Base-by-base conservation (phyloP, 106 monocot species). In the Platanthera zijinensis region DNA sequence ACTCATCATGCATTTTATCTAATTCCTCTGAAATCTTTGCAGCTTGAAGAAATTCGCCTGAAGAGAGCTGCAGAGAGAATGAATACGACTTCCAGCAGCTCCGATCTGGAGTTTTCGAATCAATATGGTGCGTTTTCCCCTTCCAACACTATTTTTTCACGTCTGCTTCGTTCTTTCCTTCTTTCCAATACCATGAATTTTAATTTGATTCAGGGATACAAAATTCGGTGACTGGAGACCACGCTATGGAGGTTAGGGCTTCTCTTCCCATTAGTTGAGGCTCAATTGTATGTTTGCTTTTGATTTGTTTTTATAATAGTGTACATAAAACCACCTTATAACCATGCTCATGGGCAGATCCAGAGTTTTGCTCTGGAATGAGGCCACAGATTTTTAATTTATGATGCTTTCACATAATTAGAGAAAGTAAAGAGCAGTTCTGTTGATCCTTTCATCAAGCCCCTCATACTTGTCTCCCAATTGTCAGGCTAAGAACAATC, bases 1-100 rank as follows among this genome's bases (percentile, higher is more conserved):
- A 66, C 22, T 75, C 48, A 46, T 52, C 15, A 11, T 5, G 39
- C 10, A 22, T 70, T 17, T 47, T 70, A 50, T 48, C 22, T 56
- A 5, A 47, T 1, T 61, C 76, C 49, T 39, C 6, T 28, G 66
- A 3, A 7, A 67, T 59, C 3, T 51, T 70, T 57, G 5, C 78
- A 94, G 95, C 50, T 91, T 80, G 91, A 95, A 74, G 91, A 91
- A 77, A 95, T 95, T 76, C 89, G 91, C 9, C 85, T 87, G 71
- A 95, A 95, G 87, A 83, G 95, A 79, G 95, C 91, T 4, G 91
- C 85, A 22, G 95, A 91, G 74, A 84, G 87, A 73, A 48, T 89
- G 50, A 84, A 78, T 50, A 91, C 78, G 57, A 77, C 82, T 12
- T 78, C 84, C 2, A 81, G 86, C 13, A 91, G 85, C 15, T 87